phyloP scores from a whole-genome alignment of 768 basidiomycete species.

The Mycena leptocephala region DNA sequence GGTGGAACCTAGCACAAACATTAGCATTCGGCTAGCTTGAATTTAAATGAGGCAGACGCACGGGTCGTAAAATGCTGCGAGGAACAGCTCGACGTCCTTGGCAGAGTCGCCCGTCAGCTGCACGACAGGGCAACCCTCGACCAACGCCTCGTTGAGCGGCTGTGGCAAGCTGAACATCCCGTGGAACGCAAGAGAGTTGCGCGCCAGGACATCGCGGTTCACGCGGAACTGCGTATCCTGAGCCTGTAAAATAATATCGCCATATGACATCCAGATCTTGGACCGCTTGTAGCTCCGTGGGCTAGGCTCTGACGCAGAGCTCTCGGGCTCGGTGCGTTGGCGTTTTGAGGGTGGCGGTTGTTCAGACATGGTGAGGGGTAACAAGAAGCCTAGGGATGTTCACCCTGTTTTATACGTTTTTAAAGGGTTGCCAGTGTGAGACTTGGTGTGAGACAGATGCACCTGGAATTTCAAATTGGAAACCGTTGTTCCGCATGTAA shows the following conservation, averaged over 20 bases:
- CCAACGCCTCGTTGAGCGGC: neutral
- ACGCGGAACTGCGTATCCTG: constrained; percentile 12
- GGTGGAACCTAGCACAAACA: neutral
- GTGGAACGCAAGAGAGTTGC: neutral
- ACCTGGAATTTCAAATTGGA: no score
- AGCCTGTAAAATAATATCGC: constrained; percentile 21
- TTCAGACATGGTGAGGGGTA: neutral
- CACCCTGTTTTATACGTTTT: neutral
- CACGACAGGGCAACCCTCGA: constrained; percentile 1
- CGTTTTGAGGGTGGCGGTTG: neutral
- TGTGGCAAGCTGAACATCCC: constrained; percentile 1
- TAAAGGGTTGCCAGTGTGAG: neutral
- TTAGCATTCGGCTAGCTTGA: neutral
- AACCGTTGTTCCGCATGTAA: no score
- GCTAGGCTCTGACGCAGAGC: neutral
- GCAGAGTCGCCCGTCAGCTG: neutral
- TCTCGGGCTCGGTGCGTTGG: neutral
- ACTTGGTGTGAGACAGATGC: no score
- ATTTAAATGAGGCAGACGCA: neutral
- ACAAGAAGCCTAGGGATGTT: neutral
- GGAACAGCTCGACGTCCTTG: neutral
- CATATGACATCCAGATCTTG: constrained; percentile 20
- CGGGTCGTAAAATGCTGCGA: constrained; percentile 1
- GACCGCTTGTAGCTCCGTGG: neutral
- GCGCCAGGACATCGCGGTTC: neutral